A percentile compares a stretch with the other conserved stretches of the same genome.
Conservation (phyloP, 2,329 filamentous ascomycete species). For the Septoria petroselini region DNA sequence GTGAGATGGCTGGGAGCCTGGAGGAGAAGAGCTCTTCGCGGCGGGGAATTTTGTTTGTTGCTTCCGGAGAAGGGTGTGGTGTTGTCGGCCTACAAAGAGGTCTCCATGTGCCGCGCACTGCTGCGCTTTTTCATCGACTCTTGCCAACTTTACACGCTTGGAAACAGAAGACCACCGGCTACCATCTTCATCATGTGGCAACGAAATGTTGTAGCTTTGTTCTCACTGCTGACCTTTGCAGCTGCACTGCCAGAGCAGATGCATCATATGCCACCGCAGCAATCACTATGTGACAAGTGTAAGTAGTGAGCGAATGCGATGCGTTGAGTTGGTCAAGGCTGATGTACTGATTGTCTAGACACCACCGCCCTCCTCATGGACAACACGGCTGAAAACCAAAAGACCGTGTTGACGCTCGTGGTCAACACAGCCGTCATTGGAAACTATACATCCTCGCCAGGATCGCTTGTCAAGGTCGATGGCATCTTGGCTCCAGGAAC, state of each 20-base stretch:
- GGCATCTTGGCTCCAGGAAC: constrained; percentile 54
- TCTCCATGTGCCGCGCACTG: too few species aligned
- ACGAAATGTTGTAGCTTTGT: background rate
- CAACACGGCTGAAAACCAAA: constrained; percentile 59
- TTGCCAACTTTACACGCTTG: too few species aligned
- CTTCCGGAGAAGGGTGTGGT: too few species aligned
- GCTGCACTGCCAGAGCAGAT: background rate
- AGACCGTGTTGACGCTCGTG: constrained; percentile 54
- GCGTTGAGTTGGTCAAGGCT: background rate
- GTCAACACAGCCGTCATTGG: constrained; percentile 64
- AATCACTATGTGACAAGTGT: constrained; percentile 11
- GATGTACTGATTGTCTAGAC: constrained; percentile 33
- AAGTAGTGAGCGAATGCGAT: background rate
- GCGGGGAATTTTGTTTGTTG: too few species aligned
- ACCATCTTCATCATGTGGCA: background rate
- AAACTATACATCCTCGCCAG: constrained; percentile 22
- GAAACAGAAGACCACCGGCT: too few species aligned
- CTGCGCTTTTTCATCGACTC: too few species aligned
- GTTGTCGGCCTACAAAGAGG: too few species aligned
- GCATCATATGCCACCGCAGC: background rate
- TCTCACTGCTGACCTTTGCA: constrained; percentile 1
- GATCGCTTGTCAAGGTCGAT: constrained; percentile 41
- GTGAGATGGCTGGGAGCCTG: too few species aligned
- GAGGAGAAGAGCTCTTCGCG: too few species aligned
- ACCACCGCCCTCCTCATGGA: constrained; percentile 56